Evolutionary conservation across 805 yeast species (phyloP).

Genomic region (Nematodospora valgi): DNA sequence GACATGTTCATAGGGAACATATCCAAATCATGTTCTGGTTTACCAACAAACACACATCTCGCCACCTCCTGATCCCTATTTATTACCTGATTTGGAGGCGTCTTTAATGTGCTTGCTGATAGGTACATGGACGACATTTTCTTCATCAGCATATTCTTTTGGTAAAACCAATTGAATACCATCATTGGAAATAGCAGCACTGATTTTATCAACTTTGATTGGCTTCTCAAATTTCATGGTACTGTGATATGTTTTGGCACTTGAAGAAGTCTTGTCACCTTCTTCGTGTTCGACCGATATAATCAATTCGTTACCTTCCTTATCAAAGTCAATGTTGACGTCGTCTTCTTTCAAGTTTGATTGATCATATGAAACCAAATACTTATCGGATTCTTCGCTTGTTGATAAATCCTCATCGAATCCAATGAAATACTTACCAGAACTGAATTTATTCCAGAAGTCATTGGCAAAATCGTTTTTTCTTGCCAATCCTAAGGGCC

Average conservation of each 20-base stretch:
- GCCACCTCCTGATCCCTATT: too few relatives aligned
- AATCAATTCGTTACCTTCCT: slow-evolving; percentile 21
- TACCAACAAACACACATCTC: too few relatives aligned
- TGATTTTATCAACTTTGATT: slow-evolving; percentile 19
- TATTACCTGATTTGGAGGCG: too few relatives aligned
- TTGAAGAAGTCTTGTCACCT: slow-evolving; percentile 11
- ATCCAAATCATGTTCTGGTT: too few relatives aligned
- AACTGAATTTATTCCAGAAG: slow-evolving; percentile 9
- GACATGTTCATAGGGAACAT: too few relatives aligned
- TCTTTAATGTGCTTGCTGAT: too few relatives aligned
- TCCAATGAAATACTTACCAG: slow-evolving; percentile 9
- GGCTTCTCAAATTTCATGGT: slow-evolving; percentile 20
- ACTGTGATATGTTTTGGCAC: slow-evolving; percentile 17
- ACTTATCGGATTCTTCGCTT: slow-evolving; percentile 21
- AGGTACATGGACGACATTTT: slow-evolving; percentile 5
- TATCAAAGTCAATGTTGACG: slow-evolving; percentile 21
- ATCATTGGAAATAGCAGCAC: slow-evolving; percentile 18
- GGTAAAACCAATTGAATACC: slow-evolving; percentile 19
- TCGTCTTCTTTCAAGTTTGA: slow-evolving; percentile 16
- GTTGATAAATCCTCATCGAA: slow-evolving; percentile 19
- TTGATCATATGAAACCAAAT: slow-evolving; percentile 16
- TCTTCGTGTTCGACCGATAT: slow-evolving; percentile 14
- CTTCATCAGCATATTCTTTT: slow-evolving; percentile 12
- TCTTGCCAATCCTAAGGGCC: neutral
- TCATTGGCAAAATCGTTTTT: slow-evolving; percentile 5